phyloP scores from a whole-genome alignment of 2,329 filamentous ascomycete genomes.

The Furcasterigmium sp. region DNA sequence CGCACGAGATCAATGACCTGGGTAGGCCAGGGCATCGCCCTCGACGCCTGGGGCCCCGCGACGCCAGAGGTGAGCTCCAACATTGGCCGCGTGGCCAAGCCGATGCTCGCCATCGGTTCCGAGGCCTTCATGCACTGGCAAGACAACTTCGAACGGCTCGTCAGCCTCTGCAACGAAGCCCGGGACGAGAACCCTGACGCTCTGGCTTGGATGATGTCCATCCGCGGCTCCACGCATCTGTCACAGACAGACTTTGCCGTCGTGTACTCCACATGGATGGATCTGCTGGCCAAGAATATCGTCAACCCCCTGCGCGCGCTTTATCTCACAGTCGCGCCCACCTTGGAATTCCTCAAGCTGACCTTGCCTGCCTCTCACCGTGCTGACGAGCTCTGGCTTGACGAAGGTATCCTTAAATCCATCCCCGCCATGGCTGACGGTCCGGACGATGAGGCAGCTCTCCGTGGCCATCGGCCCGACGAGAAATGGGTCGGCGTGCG shows the following conservation, averaged over 20 bases:
- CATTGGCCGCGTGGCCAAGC: slow-evolving; percentile 40
- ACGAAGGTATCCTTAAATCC: slow-evolving; percentile 45
- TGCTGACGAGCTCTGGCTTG: slow-evolving; percentile 42
- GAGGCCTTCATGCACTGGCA: slow-evolving; percentile 70
- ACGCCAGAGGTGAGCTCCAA: slow-evolving; percentile 38
- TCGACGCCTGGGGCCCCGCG: slow-evolving; percentile 59
- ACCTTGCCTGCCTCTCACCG: slow-evolving; percentile 42
- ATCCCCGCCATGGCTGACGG: slow-evolving; percentile 15
- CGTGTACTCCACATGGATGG: slow-evolving; percentile 54
- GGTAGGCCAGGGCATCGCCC: slow-evolving; percentile 58
- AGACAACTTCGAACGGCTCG: slow-evolving; percentile 54
- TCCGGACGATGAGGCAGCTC: slow-evolving; percentile 31
- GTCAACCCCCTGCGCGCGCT: slow-evolving; percentile 59
- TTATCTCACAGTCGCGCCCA: slow-evolving; percentile 57
- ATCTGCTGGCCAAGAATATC: slow-evolving; percentile 55
- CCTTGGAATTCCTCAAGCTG: slow-evolving; percentile 55
- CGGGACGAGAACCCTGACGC: slow-evolving; percentile 30
- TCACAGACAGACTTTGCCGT: slow-evolving; percentile 63
- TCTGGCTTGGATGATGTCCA: slow-evolving; percentile 44
- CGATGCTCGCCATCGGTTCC: slow-evolving; percentile 58
- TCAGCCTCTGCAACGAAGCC: slow-evolving; percentile 51
- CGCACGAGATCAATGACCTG: slow-evolving; percentile 46
- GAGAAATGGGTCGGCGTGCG: slow-evolving; percentile 54
- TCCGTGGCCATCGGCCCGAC: slow-evolving; percentile 46
- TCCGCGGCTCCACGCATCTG: slow-evolving; percentile 58